Conservation (phyloP, 2,329 filamentous ascomycete genomes). For the Botrytis galanthina region DNA sequence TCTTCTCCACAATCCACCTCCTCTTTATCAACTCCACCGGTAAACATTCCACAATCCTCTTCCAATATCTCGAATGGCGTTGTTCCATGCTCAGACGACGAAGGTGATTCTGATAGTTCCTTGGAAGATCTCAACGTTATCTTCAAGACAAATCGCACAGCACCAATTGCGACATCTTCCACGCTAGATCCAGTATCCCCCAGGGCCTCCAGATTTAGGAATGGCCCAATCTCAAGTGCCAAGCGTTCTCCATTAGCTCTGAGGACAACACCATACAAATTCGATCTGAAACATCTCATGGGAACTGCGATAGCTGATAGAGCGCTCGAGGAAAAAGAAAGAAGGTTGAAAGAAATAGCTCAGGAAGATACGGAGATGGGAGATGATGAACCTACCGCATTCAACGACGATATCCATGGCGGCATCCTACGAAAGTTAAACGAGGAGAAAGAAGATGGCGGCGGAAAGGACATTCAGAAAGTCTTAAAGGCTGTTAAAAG, state of each 20-base stretch:
- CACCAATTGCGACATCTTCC: slow-evolving; percentile 22
- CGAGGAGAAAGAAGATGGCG: slow-evolving; percentile 42
- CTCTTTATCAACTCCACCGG: neutral
- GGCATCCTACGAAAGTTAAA: slow-evolving; percentile 12
- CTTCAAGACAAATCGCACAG: slow-evolving; percentile 21
- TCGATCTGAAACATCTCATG: slow-evolving; percentile 61
- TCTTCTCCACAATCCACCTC: slow-evolving; percentile 11
- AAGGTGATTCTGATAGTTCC: slow-evolving; percentile 55
- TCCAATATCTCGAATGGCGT: slow-evolving; percentile 34
- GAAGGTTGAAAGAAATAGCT: slow-evolving; percentile 39
- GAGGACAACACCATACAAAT: slow-evolving; percentile 54
- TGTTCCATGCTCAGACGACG: slow-evolving; percentile 70
- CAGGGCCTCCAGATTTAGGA: slow-evolving; percentile 23
- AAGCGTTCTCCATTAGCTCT: slow-evolving; percentile 49
- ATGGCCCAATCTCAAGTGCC: slow-evolving; percentile 34
- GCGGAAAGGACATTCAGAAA: slow-evolving; percentile 39
- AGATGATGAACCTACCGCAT: neutral
- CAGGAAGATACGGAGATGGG: slow-evolving; percentile 12
- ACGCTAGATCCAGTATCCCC: slow-evolving; percentile 21
- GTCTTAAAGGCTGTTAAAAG: slow-evolving; percentile 56
- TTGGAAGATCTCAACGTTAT: slow-evolving; percentile 50
- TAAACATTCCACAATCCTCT: neutral
- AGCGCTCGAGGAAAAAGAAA: slow-evolving; percentile 55
- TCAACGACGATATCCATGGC: slow-evolving; percentile 5
- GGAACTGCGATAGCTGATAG: slow-evolving; percentile 58